phyloP scores from a whole-genome alignment of 2,329 filamentous ascomycete species.

The Venturia nashicola region DNA sequence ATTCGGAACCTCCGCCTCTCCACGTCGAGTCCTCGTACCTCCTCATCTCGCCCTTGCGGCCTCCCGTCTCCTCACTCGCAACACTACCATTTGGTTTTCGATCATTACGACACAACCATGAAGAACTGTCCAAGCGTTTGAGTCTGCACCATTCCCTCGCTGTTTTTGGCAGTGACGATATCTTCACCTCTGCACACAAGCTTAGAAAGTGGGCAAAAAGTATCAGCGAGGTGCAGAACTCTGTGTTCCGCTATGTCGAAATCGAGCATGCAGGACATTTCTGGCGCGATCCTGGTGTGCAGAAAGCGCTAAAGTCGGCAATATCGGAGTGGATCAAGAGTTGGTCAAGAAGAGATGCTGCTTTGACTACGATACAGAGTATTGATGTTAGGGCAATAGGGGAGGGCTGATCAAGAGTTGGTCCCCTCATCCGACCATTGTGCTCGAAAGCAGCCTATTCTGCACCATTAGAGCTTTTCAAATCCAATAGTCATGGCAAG shows the following conservation, averaged over 20 bases:
- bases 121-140: slow-evolving; percentile 3
- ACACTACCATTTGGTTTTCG: slow-evolving; percentile 20
- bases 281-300: slow-evolving; percentile 30
- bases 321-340: slow-evolving; percentile 16
- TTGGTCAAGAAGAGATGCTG: neutral
- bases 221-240: neutral
- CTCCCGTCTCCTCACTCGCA: slow-evolving; percentile 27
- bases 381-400: neutral
- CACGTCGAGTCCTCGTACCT: slow-evolving; percentile 24
- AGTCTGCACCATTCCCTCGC: slow-evolving; percentile 41
- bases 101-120: neutral
- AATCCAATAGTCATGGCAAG: neutral
- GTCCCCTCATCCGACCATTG: too few species aligned
- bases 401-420: neutral
- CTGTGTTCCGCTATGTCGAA: slow-evolving; percentile 29
- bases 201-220: slow-evolving; percentile 50
- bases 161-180: slow-evolving; percentile 63
- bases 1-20: neutral
- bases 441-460: neutral
- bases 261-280: slow-evolving; percentile 40
- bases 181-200: slow-evolving; percentile 55
- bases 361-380: neutral
- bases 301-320: slow-evolving; percentile 15
- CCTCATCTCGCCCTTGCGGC: slow-evolving; percentile 34
- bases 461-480: neutral